Evolutionary conservation across 352 stramenopile genomes (phyloP).

Genomic region (Globisporangium carolinianum): DNA sequence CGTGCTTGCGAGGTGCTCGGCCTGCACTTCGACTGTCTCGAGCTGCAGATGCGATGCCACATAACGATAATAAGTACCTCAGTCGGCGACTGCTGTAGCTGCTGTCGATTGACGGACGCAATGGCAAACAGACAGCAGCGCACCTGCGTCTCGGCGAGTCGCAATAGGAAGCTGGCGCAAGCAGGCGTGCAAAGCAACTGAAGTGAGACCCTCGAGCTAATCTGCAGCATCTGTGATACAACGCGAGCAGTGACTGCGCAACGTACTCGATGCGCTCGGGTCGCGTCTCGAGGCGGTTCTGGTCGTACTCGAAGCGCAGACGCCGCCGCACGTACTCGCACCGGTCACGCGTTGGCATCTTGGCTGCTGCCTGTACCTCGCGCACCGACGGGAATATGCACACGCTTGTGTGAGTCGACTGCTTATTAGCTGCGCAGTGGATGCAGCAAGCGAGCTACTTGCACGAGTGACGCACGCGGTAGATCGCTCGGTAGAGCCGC

Average conservation of each 20-base stretch:
- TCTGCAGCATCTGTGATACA: not conserved
- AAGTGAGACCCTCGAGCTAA: not conserved
- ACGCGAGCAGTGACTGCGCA: no score
- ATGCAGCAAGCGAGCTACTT: not conserved
- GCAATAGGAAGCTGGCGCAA: constrained; percentile 23
- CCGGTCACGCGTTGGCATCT: constrained; percentile 64
- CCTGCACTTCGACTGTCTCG: constrained; percentile 69
- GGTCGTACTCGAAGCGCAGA: constrained; percentile 65
- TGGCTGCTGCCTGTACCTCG: constrained; percentile 34
- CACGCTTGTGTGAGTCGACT: not conserved
- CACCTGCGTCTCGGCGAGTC: constrained; percentile 61
- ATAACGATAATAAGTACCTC: no score
- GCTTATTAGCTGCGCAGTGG: no score
- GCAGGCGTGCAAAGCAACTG: no score
- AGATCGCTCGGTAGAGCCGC: constrained; percentile 69
- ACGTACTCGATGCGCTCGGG: constrained; percentile 52
- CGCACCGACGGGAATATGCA: not conserved
- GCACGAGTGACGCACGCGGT: constrained; percentile 35
- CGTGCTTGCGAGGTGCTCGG: constrained; percentile 43
- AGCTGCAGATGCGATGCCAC: constrained; percentile 20
- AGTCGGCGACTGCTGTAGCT: no score
- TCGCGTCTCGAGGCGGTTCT: constrained; percentile 43
- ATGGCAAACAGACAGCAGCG: not conserved
- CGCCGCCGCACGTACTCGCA: constrained; percentile 58
- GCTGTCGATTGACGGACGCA: no score